Base-by-base conservation (phyloP, 139 green algal species). In the Marvania coccoides region DNA sequence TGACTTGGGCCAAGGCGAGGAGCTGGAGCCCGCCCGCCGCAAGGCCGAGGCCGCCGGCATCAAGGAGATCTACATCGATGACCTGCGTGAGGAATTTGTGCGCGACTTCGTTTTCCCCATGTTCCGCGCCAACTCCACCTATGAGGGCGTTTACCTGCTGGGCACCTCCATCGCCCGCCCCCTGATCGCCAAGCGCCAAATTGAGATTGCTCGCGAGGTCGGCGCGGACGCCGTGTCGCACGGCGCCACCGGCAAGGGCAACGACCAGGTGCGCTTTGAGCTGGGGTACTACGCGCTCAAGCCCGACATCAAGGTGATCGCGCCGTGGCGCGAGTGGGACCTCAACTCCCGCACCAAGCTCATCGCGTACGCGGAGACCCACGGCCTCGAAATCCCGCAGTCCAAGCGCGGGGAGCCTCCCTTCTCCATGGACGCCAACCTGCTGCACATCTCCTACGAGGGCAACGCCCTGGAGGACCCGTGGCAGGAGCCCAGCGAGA, bases 251-350 rank as follows among this genome's bases (percentile, higher is more conserved):
- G 95, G 95, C 67, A 99, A 99, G 88, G 95, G 95, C 56, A 99
- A 99, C 69, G 95, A 99, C 70, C 93, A 98, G 79, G 84, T 93
- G 15, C 83, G 88, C 39, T 95, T 95, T 76, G 87, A 93, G 80
- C 79, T 94, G 36, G 86, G 75, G 29, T 99, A 99, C 83, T 98
- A 98, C 65, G 81, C 83, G 33, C 80, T 99, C 9, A 90, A 98
- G 85, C 94, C 95, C n/a, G 89, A 96, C 83, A 94, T 99, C 71
- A 97, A 98, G 82, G 94, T 99, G 14, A 97, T 99, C 54, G 91
- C 94, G 6, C 95, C 95, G 33, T 99, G 95, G 95, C 81, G 95
- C 40, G 94, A 99, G 84, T 99, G 95, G 95, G 91, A 96, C 77
- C 82, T 98, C 57, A 89, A 87, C 65, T 92, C 83, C 40, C 78